Evolutionary conservation across 2,329 filamentous ascomycete species (phyloP), one percentile per base, ranked within the genome.

Genomic region (Laburnicola sp.): DNA sequence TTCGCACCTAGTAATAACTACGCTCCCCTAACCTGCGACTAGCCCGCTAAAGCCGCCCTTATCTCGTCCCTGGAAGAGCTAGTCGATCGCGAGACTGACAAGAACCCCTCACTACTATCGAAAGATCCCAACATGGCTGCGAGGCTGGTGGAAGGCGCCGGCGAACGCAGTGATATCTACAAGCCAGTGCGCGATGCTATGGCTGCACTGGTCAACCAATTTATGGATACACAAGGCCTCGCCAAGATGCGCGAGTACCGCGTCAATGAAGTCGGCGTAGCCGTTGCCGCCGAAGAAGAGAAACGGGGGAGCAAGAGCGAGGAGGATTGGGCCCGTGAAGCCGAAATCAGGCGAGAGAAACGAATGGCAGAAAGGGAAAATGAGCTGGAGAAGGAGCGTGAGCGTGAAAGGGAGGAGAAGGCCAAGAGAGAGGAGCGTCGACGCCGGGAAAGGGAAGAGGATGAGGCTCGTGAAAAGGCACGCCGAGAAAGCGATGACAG

Each of bases 91-190:
- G 89, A 94, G 73, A 82, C 92, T 58, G 88, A 92, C 57, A 83
- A 85, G 55, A 89, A 92, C 61, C 84, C 88, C 0, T 80, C 81
- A 26, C 82, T 93, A 7, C 80, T 93, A 3, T 86, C 86, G 11
- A 82, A 90, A 44, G 87, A 91, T 63, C 85, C 86, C 16, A 80
- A 83, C 51, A 89, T 91, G 68, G 87, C 88, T 3, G 85, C 86
- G 1, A 84, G 87, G 0, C 80, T 95, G 3, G 86, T 92, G 35
- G 88, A 92, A 68, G 89, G 89, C 50, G 87, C 87, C 1, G 82
- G 90, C 16, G 88, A 92, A 63, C 84, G 89, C 54, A 86, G 84
- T 21, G 86, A 87, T 25, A 84, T 91, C 26, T 94, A 93, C 63
- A 83, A 86, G 53, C 83, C 83, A 60, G 87, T 87, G 0, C 84